These are phyloP conservation scores for Neonectria neomacrospora DNA, from an alignment of 2,329 filamentous ascomycete species.

Conservation along the genomic window DNA sequence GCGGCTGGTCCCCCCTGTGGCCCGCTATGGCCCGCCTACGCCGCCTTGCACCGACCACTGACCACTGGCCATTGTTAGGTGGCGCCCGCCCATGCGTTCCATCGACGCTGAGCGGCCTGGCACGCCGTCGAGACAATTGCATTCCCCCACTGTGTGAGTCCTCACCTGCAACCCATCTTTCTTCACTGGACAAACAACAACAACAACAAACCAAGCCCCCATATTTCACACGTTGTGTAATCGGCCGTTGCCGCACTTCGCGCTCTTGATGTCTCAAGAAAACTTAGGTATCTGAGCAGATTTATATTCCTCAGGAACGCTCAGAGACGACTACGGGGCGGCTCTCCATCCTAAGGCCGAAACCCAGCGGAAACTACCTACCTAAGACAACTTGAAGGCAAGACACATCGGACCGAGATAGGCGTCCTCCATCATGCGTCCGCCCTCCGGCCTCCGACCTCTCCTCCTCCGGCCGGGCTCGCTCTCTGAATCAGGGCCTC, in stretches of 20 bases:
- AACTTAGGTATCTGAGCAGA: background rate
- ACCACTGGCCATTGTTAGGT: background rate
- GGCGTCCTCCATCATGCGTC: background rate
- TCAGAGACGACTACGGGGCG: slow-evolving; percentile 7
- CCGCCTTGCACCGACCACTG: slow-evolving; percentile 25
- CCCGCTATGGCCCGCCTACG: slow-evolving; percentile 31
- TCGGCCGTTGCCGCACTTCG: background rate
- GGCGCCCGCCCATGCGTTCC: slow-evolving; percentile 30
- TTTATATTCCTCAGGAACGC: background rate
- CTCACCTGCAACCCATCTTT: slow-evolving; percentile 4
- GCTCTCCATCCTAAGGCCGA: slow-evolving; percentile 8
- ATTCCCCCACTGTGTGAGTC: slow-evolving; percentile 35
- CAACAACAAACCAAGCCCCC: slow-evolving; percentile 3
- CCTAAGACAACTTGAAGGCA: background rate
- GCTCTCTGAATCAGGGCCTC: background rate
- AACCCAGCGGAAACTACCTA: slow-evolving; percentile 11
- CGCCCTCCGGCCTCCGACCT: background rate
- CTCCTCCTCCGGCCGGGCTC: background rate
- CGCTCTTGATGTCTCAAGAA: background rate
- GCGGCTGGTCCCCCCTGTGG: slow-evolving; percentile 38
- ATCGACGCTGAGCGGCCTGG: slow-evolving; percentile 28
- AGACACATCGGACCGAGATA: background rate
- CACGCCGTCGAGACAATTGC: slow-evolving; percentile 37
- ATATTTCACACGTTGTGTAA: background rate
- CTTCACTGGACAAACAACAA: background rate